A percentile compares a stretch with the other conserved stretches of the same genome.
phyloP scores from a whole-genome alignment of 495 filamentous ascomycete genomes.

The Neurospora discreta region DNA sequence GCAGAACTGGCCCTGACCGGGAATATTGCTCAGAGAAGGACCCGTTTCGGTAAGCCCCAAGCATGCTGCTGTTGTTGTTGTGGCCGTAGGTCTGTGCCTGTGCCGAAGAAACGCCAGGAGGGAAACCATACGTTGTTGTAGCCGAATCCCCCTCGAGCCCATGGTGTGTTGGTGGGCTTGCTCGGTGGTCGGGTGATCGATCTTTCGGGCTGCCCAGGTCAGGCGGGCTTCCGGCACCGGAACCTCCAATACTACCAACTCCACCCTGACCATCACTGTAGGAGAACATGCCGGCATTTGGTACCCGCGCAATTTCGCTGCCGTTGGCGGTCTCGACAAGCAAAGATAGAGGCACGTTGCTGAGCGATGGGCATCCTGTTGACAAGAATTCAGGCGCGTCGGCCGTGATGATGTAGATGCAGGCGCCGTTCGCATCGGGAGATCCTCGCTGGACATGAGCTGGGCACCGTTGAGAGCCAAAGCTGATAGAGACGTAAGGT shows the following conservation, averaged over 20 bases:
- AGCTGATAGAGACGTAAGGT: constrained; percentile 54
- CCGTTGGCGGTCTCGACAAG: constrained; percentile 57
- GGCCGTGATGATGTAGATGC: constrained; percentile 60
- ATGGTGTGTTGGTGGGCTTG: constrained; percentile 27
- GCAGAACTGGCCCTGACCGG: constrained; percentile 31
- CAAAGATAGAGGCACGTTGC: constrained; percentile 59
- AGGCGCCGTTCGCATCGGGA: constrained; percentile 42
- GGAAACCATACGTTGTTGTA: constrained; percentile 39
- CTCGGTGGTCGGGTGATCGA: constrained; percentile 32
- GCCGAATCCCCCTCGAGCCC: constrained; percentile 17
- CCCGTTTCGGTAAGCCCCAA: constrained; percentile 31
- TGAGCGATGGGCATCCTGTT: constrained; percentile 54
- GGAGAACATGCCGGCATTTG: constrained; percentile 66
- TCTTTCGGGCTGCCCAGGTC: constrained; percentile 34
- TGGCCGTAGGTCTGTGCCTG: constrained; percentile 22
- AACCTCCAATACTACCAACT: constrained; percentile 20
- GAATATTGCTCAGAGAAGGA: constrained; percentile 35
- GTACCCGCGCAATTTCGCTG: constrained; percentile 41
- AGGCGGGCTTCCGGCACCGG: constrained; percentile 29
- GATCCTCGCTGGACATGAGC: constrained; percentile 52
- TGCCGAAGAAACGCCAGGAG: constrained; percentile 29
- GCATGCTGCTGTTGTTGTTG: constrained; percentile 34
- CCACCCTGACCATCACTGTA: constrained; percentile 41
- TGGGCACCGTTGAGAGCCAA: constrained; percentile 58
- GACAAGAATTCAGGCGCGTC: constrained; percentile 59